These are phyloP conservation scores for Fagus crenata DNA, from an alignment of 306 rosid species.

Conservation along the genomic window DNA sequence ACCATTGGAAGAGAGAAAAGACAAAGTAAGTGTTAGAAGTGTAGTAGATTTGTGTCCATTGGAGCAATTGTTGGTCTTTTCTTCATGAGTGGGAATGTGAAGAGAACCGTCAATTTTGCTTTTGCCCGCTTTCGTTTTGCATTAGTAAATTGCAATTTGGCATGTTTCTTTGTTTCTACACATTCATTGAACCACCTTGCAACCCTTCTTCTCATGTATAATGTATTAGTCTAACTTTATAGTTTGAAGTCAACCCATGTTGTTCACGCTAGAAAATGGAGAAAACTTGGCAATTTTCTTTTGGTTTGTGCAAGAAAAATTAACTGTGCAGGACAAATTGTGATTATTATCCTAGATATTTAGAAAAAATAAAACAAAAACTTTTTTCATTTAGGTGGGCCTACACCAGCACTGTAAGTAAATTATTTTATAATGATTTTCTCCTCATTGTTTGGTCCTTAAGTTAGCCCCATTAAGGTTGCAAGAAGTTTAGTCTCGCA, in stretches of 20 bases:
- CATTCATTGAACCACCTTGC: conserved; percentile 5
- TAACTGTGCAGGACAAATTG: no score
- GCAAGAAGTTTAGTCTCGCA: background rate
- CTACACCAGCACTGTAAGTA: no score
- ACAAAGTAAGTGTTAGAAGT: background rate
- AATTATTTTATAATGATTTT: background rate
- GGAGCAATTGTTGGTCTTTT: conserved; percentile 13
- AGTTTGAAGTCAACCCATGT: background rate
- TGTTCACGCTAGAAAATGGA: background rate
- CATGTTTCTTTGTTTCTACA: conserved; percentile 16
- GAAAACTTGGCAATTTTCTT: background rate
- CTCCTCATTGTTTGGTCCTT: background rate
- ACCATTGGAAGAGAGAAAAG: background rate
- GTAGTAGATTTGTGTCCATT: conserved; percentile 17
- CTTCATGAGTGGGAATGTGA: conserved; percentile 18
- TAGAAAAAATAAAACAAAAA: no score
- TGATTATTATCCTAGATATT: no score
- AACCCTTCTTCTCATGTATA: background rate
- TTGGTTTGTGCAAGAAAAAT: no score
- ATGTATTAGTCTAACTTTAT: background rate
- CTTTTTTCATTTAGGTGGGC: no score
- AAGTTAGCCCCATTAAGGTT: background rate
- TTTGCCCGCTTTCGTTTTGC: conserved; percentile 26
- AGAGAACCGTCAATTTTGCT: conserved; percentile 46
- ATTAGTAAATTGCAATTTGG: background rate